Conservation (phyloP, 768 basidiomycete species). For the Amanita phalloides region DNA sequence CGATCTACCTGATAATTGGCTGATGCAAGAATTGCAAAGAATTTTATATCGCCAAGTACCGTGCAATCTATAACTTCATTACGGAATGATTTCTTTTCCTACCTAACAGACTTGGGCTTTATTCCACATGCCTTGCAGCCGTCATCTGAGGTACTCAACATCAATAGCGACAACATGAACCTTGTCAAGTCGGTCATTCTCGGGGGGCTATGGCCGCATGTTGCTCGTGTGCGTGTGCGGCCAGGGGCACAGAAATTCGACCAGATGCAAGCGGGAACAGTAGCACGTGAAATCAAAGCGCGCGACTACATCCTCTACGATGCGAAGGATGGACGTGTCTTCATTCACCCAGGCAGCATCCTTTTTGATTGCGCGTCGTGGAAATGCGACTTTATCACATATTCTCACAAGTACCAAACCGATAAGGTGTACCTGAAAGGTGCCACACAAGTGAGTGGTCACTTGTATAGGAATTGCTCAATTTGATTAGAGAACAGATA, state of each 20-base stretch:
- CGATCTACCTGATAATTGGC: background rate
- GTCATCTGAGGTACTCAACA: constrained; percentile 42
- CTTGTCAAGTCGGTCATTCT: constrained; percentile 79
- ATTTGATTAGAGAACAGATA: constrained; percentile 32
- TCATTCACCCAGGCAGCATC: constrained; percentile 76
- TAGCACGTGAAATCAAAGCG: constrained; percentile 78
- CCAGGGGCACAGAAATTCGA: constrained; percentile 72
- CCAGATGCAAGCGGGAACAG: constrained; percentile 71
- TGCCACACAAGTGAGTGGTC: constrained; percentile 61
- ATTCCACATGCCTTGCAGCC: constrained; percentile 37
- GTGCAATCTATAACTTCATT: constrained; percentile 72
- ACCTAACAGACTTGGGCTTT: constrained; percentile 64
- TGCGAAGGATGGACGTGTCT: constrained; percentile 51
- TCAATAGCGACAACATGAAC: constrained; percentile 54
- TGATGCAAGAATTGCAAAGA: constrained; percentile 28
- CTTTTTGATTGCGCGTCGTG: constrained; percentile 65
- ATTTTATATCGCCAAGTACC: constrained; percentile 70
- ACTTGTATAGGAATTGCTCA: background rate
- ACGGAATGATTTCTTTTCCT: constrained; percentile 64
- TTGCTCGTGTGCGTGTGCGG: constrained; percentile 70
- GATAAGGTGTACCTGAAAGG: constrained; percentile 81
- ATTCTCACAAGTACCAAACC: constrained; percentile 76
- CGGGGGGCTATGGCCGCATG: constrained; percentile 80
- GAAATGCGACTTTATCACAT: constrained; percentile 72
- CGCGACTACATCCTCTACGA: constrained; percentile 81